Evolutionary conservation across 257 asterid species (phyloP), one percentile per base, ranked within the genome.

Genomic region (Lycium barbarum): DNA sequence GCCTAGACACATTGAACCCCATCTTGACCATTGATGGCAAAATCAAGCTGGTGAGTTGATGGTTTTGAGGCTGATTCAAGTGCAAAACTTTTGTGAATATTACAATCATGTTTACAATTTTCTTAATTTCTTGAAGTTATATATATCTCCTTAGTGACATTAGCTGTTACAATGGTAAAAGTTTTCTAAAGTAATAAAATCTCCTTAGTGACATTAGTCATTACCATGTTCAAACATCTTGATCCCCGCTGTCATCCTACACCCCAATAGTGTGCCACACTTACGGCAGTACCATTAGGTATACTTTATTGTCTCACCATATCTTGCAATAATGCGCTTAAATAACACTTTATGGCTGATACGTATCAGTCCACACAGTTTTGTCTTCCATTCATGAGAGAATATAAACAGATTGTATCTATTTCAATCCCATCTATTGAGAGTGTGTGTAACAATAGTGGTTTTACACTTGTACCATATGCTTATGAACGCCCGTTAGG

Each of bases 1-100:
- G 94, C 47, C 85, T 95, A 87, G 98, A 95, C 88, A 93, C 98
- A 7, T 83, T 88, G 88, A 94, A 93, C 86, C 99, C 98, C n/a
- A 89, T 94, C 88, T 84, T 94, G 82, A 79, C 84, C 18, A 94
- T 96, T 78, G 96, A 96, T 84, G 89, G 88, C 88, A 94, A 96
- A 83, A 89, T 96, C 80, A 94, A 94, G 91, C 88, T 96, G 97
- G 99, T 94, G 87, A n/a, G 95, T 87, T 11, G 40, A 35, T 36
- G 36, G 57, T 26, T 61, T n/a, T 2, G 4, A 5, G 55, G 70
- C 49, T 1, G 59, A 18, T 61, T 35, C 72, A 26, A 40, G 14
- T 74, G n/a, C 81, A 74, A 14, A 12, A 20, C 35, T 49, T 14
- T 53, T 74, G 38, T 74, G 62, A 74, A 74, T 22, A 12, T 74